These are phyloP conservation scores for Cucurbita moschata DNA, from an alignment of 306 rosid species.

Conservation along the genomic window DNA sequence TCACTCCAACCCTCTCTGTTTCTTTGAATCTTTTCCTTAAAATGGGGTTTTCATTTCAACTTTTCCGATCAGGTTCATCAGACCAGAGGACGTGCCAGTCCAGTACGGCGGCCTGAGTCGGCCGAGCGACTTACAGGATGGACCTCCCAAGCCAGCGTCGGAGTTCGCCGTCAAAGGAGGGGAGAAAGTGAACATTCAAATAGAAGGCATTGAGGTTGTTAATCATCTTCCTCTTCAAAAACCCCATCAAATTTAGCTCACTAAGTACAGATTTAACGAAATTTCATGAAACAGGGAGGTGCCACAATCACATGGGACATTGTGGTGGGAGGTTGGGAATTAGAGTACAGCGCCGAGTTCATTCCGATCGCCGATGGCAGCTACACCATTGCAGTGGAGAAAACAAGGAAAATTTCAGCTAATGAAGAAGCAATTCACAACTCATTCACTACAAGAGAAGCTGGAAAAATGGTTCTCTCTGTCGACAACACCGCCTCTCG, in stretches of 20 bases:
- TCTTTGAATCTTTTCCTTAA: neutral
- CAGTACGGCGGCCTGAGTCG: conserved; percentile 88
- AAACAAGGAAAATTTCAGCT: conserved; percentile 41
- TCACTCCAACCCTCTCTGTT: neutral
- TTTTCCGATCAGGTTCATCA: conserved; percentile 42
- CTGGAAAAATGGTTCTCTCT: conserved; percentile 65
- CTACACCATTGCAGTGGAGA: conserved; percentile 71
- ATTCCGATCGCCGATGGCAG: conserved; percentile 61
- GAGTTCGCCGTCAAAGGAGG: conserved; percentile 90
- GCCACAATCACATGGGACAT: conserved; percentile 94
- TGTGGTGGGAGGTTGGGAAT: conserved; percentile 93
- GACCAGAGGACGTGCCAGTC: conserved; percentile 88
- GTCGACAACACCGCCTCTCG: conserved; percentile 73
- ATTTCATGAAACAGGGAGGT: conserved; percentile 32
- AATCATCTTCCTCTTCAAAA: no score
- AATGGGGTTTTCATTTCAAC: conserved; percentile 7
- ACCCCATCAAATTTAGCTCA: neutral
- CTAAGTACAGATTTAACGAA: no score
- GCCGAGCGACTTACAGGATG: conserved; percentile 48
- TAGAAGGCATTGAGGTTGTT: conserved; percentile 98
- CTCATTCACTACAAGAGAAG: conserved; percentile 55
- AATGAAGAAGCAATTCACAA: conserved; percentile 75
- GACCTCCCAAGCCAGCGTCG: conserved; percentile 87
- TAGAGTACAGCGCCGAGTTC: conserved; percentile 89
- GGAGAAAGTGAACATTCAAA: conserved; percentile 91